Conservation (phyloP, 2,329 filamentous ascomycete genomes). For the Eutypella sp. region DNA sequence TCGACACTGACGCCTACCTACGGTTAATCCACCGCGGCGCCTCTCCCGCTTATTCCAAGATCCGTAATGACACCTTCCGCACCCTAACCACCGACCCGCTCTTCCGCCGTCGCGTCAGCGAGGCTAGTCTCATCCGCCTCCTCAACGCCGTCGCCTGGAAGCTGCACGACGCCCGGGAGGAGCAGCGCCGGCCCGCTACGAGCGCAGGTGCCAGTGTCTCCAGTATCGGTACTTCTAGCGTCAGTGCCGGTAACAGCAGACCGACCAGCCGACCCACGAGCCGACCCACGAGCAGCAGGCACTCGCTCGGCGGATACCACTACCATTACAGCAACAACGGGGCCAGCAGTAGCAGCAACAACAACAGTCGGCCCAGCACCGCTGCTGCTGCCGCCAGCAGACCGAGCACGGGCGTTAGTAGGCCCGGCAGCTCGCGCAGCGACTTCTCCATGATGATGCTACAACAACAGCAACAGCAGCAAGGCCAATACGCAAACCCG, state of each 20-base stretch:
- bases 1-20: constrained; percentile 85
- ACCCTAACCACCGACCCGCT: constrained; percentile 96
- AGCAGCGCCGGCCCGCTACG: constrained; percentile 30
- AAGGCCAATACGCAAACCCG: constrained; percentile 36
- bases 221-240: too few relatives aligned
- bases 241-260: too few relatives aligned
- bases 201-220: constrained; percentile 24
- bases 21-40: constrained; percentile 86
- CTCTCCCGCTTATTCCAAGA: constrained; percentile 93
- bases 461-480: constrained; percentile 25
- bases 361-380: too few relatives aligned
- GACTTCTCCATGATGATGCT: too few relatives aligned
- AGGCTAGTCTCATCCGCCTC: constrained; percentile 88
- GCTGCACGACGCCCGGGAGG: constrained; percentile 70
- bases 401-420: too few relatives aligned
- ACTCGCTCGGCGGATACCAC: constrained; percentile 39
- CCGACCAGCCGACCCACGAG: not conserved
- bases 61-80: constrained; percentile 96
- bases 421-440: too few relatives aligned
- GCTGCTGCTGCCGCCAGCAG: too few relatives aligned
- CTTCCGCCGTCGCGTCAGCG: constrained; percentile 89
- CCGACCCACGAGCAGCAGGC: constrained; percentile 1
- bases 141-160: constrained; percentile 95
- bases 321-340: constrained; percentile 24
- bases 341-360: constrained; percentile 16